phyloP scores from a whole-genome alignment of 345 rosid species.

The Brassica juncea region DNA sequence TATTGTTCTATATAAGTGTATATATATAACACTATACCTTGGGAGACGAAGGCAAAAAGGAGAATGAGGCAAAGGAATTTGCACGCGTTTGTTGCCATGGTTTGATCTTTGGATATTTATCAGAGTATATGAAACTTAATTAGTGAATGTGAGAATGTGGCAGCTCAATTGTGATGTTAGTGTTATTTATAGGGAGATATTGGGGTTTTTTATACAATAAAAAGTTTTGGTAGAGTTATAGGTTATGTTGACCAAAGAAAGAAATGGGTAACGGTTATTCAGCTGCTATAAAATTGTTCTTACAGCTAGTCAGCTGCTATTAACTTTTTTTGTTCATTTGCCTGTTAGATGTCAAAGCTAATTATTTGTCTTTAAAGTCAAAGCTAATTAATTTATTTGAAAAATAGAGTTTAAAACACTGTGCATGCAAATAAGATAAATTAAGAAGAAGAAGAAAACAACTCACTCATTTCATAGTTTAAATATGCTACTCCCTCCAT shows the following conservation, averaged over 20 bases:
- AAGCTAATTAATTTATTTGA: not conserved
- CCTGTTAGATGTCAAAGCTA: not conserved
- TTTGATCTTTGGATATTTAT: slow-evolving; percentile 5
- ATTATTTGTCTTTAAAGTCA: not conserved
- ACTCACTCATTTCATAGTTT: not conserved
- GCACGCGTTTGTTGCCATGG: slow-evolving; percentile 28
- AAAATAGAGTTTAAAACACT: not conserved
- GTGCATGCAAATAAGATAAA: not conserved
- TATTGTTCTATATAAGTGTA: not conserved
- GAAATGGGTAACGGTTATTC: not conserved
- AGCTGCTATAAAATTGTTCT: not conserved
- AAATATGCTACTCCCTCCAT: not conserved
- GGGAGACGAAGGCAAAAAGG: slow-evolving; percentile 10
- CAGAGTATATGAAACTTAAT: not conserved
- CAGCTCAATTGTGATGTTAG: not conserved
- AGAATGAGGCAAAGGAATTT: slow-evolving; percentile 18
- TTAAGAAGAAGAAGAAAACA: not conserved
- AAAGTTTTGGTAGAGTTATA: not conserved
- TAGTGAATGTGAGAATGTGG: slow-evolving; percentile 7
- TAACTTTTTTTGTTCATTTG: not conserved
- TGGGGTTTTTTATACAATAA: not conserved
- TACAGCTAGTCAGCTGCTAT: not conserved
- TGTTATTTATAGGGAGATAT: not conserved
- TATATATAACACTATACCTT: slow-evolving; percentile 4
- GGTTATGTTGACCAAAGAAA: not conserved